A percentile compares a stretch with the other conserved stretches of the same genome.
Evolutionary conservation across 495 filamentous ascomycete genomes (phyloP).

Genomic region (Parathielavia appendiculata): DNA sequence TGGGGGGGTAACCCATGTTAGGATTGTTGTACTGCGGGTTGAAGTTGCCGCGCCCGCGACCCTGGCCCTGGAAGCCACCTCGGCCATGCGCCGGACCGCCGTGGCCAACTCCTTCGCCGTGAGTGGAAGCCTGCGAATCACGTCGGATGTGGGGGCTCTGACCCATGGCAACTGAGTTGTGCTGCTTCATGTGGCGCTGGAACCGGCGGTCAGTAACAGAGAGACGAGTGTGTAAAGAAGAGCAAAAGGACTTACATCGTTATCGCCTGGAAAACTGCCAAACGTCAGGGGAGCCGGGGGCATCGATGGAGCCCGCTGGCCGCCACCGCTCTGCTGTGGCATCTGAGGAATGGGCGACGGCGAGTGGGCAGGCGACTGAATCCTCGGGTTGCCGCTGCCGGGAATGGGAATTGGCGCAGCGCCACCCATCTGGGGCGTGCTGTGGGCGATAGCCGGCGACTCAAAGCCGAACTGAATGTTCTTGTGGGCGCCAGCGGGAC

Average conservation of each 20-base stretch:
- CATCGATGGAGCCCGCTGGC: slow-evolving; percentile 68
- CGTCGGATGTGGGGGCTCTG: slow-evolving; percentile 71
- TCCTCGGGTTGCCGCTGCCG: slow-evolving; percentile 52
- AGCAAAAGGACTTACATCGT: slow-evolving; percentile 55
- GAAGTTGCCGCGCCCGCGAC: slow-evolving; percentile 59
- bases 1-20: slow-evolving; percentile 63
- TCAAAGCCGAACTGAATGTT: slow-evolving; percentile 74
- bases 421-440: slow-evolving; percentile 49
- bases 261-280: slow-evolving; percentile 73
- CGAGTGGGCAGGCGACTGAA: slow-evolving; percentile 68
- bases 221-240: neutral
- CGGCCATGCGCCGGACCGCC: slow-evolving; percentile 49
- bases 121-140: slow-evolving; percentile 74
- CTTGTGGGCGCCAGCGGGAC: slow-evolving; percentile 52
- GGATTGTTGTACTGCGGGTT: slow-evolving; percentile 54
- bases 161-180: slow-evolving; percentile 56
- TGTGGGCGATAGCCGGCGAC: slow-evolving; percentile 65
- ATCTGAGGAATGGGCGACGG: slow-evolving; percentile 81
- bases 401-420: slow-evolving; percentile 64
- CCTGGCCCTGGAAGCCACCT: slow-evolving; percentile 38
- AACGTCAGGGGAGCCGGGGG: slow-evolving; percentile 66
- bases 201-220: slow-evolving; percentile 28
- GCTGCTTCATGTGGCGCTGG: slow-evolving; percentile 56
- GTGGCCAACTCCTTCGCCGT: slow-evolving; percentile 68
- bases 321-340: slow-evolving; percentile 81